Conservation (phyloP, 352 stramenopile species). For the Phytophthora pluvialis region DNA sequence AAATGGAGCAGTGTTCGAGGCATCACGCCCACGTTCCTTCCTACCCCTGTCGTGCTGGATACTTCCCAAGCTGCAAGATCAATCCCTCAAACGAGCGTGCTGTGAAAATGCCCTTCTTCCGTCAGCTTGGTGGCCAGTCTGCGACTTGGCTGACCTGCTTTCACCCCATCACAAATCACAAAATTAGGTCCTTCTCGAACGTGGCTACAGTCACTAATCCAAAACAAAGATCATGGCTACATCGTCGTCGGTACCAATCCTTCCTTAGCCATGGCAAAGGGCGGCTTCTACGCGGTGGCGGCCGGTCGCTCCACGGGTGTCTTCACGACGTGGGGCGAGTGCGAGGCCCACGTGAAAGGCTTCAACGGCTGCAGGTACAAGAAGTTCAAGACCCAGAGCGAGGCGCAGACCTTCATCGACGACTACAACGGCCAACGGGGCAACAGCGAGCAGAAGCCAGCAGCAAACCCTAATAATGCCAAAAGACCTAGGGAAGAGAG, state of each 20-base stretch:
- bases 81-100: too few relatives aligned
- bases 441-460: neutral
- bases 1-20: too few relatives aligned
- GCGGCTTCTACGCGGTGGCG: slow-evolving; percentile 70
- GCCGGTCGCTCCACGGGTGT: slow-evolving; percentile 56
- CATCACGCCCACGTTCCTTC: too few relatives aligned
- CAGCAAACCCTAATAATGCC: slow-evolving; percentile 3
- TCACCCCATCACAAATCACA: neutral
- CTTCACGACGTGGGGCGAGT: slow-evolving; percentile 59
- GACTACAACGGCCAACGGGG: slow-evolving; percentile 3
- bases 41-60: too few relatives aligned
- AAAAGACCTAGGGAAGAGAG: slow-evolving; percentile 24
- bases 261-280: slow-evolving; percentile 21
- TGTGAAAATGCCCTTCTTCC: too few relatives aligned
- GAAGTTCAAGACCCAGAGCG: slow-evolving; percentile 58
- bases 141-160: too few relatives aligned
- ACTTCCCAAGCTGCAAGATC: too few relatives aligned
- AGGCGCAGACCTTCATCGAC: slow-evolving; percentile 61
- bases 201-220: neutral
- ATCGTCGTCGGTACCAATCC: neutral
- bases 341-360: slow-evolving; percentile 62
- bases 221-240: slow-evolving; percentile 2
- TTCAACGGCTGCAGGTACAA: slow-evolving; percentile 62
- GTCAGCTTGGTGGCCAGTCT: too few relatives aligned
- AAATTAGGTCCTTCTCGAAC: neutral